Percentiles rank a stretch among this genome's conserved stretches.
phyloP scores from a whole-genome alignment of 805 yeast genomes.

The Yarrowia bubula region DNA sequence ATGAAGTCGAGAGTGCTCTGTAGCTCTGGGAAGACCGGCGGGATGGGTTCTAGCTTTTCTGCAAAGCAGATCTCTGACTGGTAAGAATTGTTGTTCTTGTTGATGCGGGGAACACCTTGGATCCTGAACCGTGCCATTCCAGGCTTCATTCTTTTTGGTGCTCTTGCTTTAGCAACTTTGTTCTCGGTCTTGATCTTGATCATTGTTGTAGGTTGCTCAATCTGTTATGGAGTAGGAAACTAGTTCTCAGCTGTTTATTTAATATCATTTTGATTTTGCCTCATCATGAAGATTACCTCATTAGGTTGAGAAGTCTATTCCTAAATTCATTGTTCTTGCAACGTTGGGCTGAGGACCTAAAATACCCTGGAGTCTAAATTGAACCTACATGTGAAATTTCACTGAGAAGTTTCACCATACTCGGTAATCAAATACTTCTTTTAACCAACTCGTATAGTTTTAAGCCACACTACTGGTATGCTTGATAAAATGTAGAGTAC shows the following conservation, averaged over 20 bases:
- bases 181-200: not conserved
- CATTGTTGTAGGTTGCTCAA: not conserved
- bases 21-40: not conserved
- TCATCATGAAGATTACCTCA: not conserved
- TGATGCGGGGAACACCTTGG: not conserved
- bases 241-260: not conserved
- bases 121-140: not conserved
- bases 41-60: not conserved
- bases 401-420: too few species aligned
- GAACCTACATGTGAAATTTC: not conserved
- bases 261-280: not conserved
- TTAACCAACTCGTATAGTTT: too few species aligned
- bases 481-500: too few species aligned
- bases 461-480: not conserved
- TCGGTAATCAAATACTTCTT: too few species aligned
- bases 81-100: not conserved
- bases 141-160: not conserved
- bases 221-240: not conserved
- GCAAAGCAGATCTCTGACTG: not conserved
- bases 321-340: not conserved
- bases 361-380: not conserved
- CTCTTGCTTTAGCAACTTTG: not conserved
- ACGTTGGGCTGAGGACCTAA: not conserved
- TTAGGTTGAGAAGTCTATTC: not conserved
- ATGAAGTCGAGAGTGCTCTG: not conserved